Percentiles rank a stretch among this genome's conserved stretches.
Conservation (phyloP, 768 basidiomycete genomes). For the Boletus bicolor region DNA sequence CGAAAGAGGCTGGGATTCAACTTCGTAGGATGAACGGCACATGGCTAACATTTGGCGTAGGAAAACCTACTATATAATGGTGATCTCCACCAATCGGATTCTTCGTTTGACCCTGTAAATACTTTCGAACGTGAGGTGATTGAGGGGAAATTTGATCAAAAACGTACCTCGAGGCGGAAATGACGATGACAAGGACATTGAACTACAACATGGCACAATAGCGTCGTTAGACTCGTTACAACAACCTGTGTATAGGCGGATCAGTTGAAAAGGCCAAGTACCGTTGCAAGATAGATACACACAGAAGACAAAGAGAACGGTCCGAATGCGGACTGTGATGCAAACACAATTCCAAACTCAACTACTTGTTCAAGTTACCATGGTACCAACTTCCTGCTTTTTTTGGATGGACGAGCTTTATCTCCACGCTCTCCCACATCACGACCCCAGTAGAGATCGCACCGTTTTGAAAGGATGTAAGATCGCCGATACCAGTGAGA, state of each 20-base stretch:
- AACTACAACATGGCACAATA: background rate
- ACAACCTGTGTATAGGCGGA: background rate
- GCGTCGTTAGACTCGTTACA: background rate
- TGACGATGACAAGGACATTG: conserved; percentile 5
- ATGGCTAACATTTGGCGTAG: background rate
- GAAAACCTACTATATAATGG: too few relatives aligned
- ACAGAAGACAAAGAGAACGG: background rate
- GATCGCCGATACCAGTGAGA: too few relatives aligned
- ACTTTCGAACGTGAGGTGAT: background rate
- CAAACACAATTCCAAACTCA: too few relatives aligned
- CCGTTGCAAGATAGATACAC: background rate
- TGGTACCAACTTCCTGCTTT: background rate
- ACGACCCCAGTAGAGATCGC: too few relatives aligned
- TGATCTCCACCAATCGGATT: background rate
- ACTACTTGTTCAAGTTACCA: background rate
- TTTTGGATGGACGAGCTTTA: background rate
- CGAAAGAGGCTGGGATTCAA: conserved; percentile 9
- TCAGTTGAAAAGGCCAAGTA: background rate
- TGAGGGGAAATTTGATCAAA: background rate
- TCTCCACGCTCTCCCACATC: background rate
- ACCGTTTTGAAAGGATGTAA: too few relatives aligned
- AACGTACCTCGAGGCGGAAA: conserved; percentile 4
- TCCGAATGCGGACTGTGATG: too few relatives aligned
- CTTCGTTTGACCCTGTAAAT: background rate
- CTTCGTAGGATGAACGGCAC: background rate